Evolutionary conservation across 352 stramenopile species (phyloP), one percentile per base, ranked within the genome.

Genomic region (Globisporangium recalcitrans): DNA sequence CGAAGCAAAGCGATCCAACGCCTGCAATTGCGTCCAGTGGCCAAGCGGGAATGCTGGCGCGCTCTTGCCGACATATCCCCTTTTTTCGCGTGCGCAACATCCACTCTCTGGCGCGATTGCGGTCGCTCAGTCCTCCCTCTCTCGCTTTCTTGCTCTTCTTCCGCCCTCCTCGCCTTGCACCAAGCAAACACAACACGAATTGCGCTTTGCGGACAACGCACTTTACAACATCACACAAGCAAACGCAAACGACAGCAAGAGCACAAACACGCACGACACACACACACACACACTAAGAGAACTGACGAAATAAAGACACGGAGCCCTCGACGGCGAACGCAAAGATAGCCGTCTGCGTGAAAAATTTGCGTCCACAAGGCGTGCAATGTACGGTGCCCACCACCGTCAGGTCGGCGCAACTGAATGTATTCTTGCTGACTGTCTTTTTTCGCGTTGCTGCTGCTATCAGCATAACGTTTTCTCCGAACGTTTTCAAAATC

Each of bases 71-170:
- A 16, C 42, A 49, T 53, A 34, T 7, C 48, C 21, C 48, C 48
- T 53, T 53, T 53, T 53, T 53, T 53, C 48, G 48, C 48, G 48
- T 22, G 48, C 48, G 48, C 24, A 53, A 29, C 22, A 53, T 14
- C 48, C 48, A 53, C 48, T 53, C 48, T 53, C 48, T 53, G 48
- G 48, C 48, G 14, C 22, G 47, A n/a, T 7, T 19, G 22, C 3
- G 22, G 24, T 16, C 21, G 24, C 8, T 32, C 47, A n/a, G n/a
- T n/a, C 31, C 22, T 24, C 11, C 19, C 26, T 24, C 2, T 22
- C 24, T 34, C 36, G 36, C 36, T 44, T n/a, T 6, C 36, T 44
- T 44, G 36, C 36, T 53, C 24, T 52, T 52, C 47, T 52, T 52
- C 47, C 24, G 8, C 22, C 47, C 47, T 52, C 11, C 22, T 32